phyloP scores from a whole-genome alignment of 306 rosid genomes.

The Leucaena leucocephala region DNA sequence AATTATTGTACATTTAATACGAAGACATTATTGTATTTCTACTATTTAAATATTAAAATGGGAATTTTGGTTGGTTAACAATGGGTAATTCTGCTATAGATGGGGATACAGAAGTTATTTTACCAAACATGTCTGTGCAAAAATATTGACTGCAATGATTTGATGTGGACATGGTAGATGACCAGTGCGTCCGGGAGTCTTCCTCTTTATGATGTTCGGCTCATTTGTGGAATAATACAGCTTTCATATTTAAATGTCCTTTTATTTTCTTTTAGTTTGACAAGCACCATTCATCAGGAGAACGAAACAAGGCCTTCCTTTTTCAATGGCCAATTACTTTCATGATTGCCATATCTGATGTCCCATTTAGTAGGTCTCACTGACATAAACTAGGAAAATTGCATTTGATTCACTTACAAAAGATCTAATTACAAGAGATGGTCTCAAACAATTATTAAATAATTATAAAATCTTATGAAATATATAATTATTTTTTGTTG shows the following conservation, averaged over 20 bases:
- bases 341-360: too few species aligned
- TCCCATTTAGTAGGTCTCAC: too few species aligned
- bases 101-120: neutral
- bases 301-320: too few species aligned
- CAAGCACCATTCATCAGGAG: too few species aligned
- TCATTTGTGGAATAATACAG: neutral
- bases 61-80: neutral
- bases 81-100: neutral
- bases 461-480: too few species aligned
- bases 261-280: neutral
- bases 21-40: neutral
- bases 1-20: neutral
- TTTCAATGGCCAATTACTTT: too few species aligned
- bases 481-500: too few species aligned
- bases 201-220: constrained; percentile 3
- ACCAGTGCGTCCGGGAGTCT: neutral
- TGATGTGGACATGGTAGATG: neutral
- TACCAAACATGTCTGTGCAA: neutral
- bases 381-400: too few species aligned
- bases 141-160: neutral
- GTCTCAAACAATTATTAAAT: too few species aligned
- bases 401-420: too few species aligned
- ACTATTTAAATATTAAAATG: neutral
- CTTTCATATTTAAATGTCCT: neutral
- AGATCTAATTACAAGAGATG: too few species aligned